A percentile compares a stretch with the other conserved stretches of the same genome.
Evolutionary conservation across 805 yeast genomes (phyloP).

Genomic region (Nakazawaea wickerhamii): DNA sequence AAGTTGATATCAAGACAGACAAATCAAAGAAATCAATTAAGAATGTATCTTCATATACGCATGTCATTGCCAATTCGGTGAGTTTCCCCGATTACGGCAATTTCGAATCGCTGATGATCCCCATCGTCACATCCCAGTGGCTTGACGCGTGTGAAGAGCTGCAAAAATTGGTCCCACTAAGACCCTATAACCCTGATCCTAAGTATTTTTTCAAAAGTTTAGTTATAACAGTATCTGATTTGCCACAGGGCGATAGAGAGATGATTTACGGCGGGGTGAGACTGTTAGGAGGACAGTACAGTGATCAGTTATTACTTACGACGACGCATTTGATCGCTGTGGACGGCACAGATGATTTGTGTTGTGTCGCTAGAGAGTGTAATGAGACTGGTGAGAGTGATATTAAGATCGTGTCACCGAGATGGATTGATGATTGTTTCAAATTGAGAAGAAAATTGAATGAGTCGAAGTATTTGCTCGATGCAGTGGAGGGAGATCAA

Average conservation of each 20-base stretch:
- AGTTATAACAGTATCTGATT: constrained; percentile 54
- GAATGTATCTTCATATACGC: constrained; percentile 26
- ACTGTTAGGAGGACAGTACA: constrained; percentile 73
- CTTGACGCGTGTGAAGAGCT: constrained; percentile 39
- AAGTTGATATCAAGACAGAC: constrained; percentile 17
- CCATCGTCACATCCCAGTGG: constrained; percentile 63
- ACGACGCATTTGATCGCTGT: constrained; percentile 76
- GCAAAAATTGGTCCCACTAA: constrained; percentile 41
- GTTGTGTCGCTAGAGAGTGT: constrained; percentile 45
- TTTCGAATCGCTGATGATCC: constrained; percentile 51
- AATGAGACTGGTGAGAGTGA: constrained; percentile 28
- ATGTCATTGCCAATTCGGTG: constrained; percentile 46
- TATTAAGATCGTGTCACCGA: constrained; percentile 64
- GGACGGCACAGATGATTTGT: constrained; percentile 49
- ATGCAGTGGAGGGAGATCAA: constrained; percentile 14
- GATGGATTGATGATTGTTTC: constrained; percentile 75
- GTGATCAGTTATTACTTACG: constrained; percentile 55
- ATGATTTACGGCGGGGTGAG: constrained; percentile 62
- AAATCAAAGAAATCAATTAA: constrained; percentile 19
- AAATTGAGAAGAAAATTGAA: constrained; percentile 43
- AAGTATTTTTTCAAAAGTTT: constrained; percentile 56
- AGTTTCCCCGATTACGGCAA: constrained; percentile 47
- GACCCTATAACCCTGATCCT: constrained; percentile 70
- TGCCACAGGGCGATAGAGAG: constrained; percentile 56
- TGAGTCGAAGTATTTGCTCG: constrained; percentile 47